Base-by-base conservation (phyloP, 257 asterid species). In the Oldenlandia corymbosa region DNA sequence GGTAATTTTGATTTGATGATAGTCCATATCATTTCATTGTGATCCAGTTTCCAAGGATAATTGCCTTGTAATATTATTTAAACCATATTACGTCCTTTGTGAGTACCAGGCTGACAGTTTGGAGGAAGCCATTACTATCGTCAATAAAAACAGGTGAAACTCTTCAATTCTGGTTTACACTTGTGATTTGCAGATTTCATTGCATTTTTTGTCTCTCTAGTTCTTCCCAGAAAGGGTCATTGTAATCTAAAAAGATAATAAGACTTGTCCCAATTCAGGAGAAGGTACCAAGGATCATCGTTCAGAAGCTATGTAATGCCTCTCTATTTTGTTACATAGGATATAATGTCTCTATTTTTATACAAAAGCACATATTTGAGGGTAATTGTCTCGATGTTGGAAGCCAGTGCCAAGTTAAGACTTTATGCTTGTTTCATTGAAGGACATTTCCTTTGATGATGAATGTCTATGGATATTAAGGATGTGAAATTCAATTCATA, bases 91-190 rank as follows among this genome's bases (percentile, higher is more conserved):
- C 56, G 60, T 50, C 45, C 60, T 70, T 37, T 54, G 53, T 48
- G 27, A 54, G 32, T 39, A 21, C 55, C 77, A 79, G 84, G 84
- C 68, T 73, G 77, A 67, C 62, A 76, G 68, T 64, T 65, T 79
- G 41, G 84, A 76, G 50, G 79, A 76, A 49, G 79, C 84, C 69
- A 67, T 76, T 70, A 59, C 79, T 34, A 67, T 76, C 60, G 79
- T 79, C 45, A 79, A 79, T 64, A 64, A 63, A 39, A 73, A 69
- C 81, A 73, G 71, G 84, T 79, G 28, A 71, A 57, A 68, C 51
- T 46, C 41, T 60, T 32, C 5, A 30, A 10, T 23, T 43, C 46
- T 55, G 43, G 14, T 62, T 18, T 17, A 45, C 21, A 5, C 1
- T 5, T 52, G 14, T 49, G 13, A 27, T 18, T 17, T 27, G 10